Conservation (phyloP, 2,329 filamentous ascomycete genomes). For the Sclerotinia sclerotiorum region DNA sequence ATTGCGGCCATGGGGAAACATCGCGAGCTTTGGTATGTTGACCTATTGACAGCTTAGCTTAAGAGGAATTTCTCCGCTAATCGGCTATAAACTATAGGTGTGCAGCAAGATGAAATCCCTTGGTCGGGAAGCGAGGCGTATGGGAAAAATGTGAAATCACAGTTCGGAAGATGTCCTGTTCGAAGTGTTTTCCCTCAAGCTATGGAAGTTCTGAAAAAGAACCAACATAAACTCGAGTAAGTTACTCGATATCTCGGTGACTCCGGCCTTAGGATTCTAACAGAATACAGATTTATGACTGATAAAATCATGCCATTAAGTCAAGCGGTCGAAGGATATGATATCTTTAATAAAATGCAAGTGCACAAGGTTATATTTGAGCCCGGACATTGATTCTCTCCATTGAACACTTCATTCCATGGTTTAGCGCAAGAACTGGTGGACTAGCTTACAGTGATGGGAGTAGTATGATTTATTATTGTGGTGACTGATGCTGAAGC, state of each 20-base stretch:
- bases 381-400: constrained; percentile 25
- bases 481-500: background rate
- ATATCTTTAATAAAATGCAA: constrained; percentile 70
- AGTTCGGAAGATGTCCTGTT: constrained; percentile 75
- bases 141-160: constrained; percentile 68
- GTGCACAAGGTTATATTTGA: constrained; percentile 73
- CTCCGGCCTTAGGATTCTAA: constrained; percentile 27
- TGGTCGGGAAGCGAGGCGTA: constrained; percentile 66
- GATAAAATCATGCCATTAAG: constrained; percentile 71
- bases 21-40: constrained; percentile 47
- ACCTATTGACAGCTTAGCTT: background rate
- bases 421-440: background rate
- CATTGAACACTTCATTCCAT: background rate
- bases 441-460: background rate
- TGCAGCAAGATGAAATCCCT: constrained; percentile 56
- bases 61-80: background rate
- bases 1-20: constrained; percentile 69
- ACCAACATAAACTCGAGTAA: constrained; percentile 66
- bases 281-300: constrained; percentile 66
- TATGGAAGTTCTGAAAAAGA: constrained; percentile 62
- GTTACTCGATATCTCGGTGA: constrained; percentile 34
- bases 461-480: background rate
- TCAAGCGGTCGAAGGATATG: constrained; percentile 66
- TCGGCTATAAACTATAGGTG: background rate
- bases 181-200: constrained; percentile 69